Evolutionary conservation across 352 stramenopile genomes (phyloP).

Genomic region (Globisporangium parvum): DNA sequence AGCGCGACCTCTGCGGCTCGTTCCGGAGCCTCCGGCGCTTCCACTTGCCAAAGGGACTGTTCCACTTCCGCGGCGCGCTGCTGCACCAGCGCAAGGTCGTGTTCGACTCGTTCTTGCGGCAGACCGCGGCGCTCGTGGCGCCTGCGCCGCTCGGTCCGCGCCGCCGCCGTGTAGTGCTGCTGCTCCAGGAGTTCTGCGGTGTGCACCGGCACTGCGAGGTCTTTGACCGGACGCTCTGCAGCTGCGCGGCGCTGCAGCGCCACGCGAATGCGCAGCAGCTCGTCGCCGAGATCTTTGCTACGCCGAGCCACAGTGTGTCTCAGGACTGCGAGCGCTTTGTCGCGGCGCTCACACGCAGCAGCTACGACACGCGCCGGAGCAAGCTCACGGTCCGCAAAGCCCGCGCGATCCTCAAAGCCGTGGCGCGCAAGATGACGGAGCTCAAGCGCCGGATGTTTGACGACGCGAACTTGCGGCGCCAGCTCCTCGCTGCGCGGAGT

Average conservation of each 20-base stretch:
- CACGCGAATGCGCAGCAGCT: slow-evolving; percentile 37
- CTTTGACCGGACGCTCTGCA: slow-evolving; percentile 31
- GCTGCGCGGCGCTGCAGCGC: slow-evolving; percentile 30
- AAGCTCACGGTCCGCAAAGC: slow-evolving; percentile 37
- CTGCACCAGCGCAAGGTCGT: slow-evolving; percentile 49
- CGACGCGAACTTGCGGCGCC: slow-evolving; percentile 28
- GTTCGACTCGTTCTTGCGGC: slow-evolving; percentile 66
- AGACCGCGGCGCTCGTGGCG: slow-evolving; percentile 50
- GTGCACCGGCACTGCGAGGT: slow-evolving; percentile 40
- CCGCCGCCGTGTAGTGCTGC: slow-evolving; percentile 36
- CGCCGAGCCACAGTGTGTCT: slow-evolving; percentile 22
- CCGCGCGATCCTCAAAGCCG: slow-evolving; percentile 36
- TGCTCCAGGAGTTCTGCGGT: slow-evolving; percentile 56
- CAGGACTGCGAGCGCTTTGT: slow-evolving; percentile 36
- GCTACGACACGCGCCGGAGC: slow-evolving; percentile 28
- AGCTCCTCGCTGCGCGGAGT: slow-evolving; percentile 24
- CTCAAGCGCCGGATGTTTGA: slow-evolving; percentile 43
- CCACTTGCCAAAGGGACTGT: slow-evolving; percentile 45
- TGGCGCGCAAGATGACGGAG: slow-evolving; percentile 46
- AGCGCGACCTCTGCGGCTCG: slow-evolving; percentile 45
- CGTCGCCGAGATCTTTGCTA: slow-evolving; percentile 35
- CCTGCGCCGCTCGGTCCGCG: slow-evolving; percentile 50
- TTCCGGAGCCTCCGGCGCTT: slow-evolving; percentile 41
- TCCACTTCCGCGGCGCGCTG: slow-evolving; percentile 44
- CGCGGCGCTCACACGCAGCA: slow-evolving; percentile 27